Percentiles rank a stretch among this genome's conserved stretches.
These are phyloP conservation scores for Diaporthe citri DNA, from an alignment of 2,329 filamentous ascomycete genomes.

Conservation along the genomic window DNA sequence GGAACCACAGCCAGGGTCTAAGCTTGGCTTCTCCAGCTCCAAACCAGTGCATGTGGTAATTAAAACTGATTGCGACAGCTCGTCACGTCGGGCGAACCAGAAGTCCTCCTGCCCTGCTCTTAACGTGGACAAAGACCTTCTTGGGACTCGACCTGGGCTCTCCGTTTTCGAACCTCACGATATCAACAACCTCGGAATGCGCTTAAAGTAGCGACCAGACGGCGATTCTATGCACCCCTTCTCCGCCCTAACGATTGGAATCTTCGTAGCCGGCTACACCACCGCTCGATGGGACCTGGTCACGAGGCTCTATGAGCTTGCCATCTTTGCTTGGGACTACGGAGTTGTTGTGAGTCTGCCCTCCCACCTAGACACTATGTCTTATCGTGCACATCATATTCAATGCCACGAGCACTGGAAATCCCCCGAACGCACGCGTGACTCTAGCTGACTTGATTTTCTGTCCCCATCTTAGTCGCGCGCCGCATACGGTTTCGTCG, in stretches of 20 bases:
- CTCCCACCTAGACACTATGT: background rate
- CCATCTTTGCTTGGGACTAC: constrained; percentile 98
- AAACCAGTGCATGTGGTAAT: constrained; percentile 30
- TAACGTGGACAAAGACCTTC: constrained; percentile 10
- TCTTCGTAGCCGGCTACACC: constrained; percentile 99
- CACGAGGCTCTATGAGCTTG: constrained; percentile 95
- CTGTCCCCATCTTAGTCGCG: constrained; percentile 70
- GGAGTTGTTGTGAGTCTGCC: constrained; percentile 85
- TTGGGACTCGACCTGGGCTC: background rate
- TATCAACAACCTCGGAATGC: constrained; percentile 54
- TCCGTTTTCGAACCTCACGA: constrained; percentile 13
- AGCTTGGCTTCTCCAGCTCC: constrained; percentile 31
- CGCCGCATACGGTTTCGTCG: constrained; percentile 85
- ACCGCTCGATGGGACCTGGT: constrained; percentile 99
- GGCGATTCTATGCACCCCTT: constrained; percentile 92
- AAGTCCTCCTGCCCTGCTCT: constrained; percentile 10
- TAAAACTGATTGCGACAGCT: constrained; percentile 33
- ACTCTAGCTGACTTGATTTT: constrained; percentile 35
- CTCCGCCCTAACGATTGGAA: constrained; percentile 93
- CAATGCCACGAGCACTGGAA: background rate
- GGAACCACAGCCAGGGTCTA: constrained; percentile 5
- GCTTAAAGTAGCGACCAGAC: constrained; percentile 51
- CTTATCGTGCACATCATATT: background rate
- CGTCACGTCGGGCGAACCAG: constrained; percentile 23
- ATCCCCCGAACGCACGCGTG: background rate